Evolutionary conservation across 1,139 yeast species (phyloP), one percentile per base, ranked within the genome.

Genomic region (Geotrichum australiense): DNA sequence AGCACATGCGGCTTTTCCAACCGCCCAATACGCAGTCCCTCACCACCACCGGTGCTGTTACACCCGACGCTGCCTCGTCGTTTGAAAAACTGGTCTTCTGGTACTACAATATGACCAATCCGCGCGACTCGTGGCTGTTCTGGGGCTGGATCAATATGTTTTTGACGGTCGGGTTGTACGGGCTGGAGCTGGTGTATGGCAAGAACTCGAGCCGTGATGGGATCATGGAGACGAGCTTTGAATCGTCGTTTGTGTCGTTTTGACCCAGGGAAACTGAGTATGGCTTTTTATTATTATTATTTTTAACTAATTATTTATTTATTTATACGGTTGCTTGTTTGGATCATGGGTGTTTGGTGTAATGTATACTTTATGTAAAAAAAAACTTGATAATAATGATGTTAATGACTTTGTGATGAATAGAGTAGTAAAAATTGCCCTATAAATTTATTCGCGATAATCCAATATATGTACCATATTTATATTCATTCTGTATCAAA

Each of bases 81-180:
- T 8, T 28, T 15, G 5, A n/a, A 7, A 19, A 30, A 3, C 32
- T 36, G 5, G 41, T 43, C 42, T 10, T 25, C 6, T 39, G 43
- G 43, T 52, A 35, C 48, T 50, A 42, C 47, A 51, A 35, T 64
- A 76, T 45, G 81, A 76, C 36, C 80, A 84, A 59, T 78, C 93
- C 47, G 11, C 57, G 63, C 33, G 53, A 53, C 39, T 56, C 69
- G 12, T 83, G 94, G 85, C 86, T 85, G 56, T 84, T 89, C 60
- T 89, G 98, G 97, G 86, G 89, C 53, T 89, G 97, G 97, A 73
- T 84, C 45, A 89, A 89, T 58, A 84, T 89, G 71, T 79, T 79
- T 51, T 74, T 81, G 42, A 83, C 94, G 10, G 66, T 91, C 46
- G 65, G 77, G n/a, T 66, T 91, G 37, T 91, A 91, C 62, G 78